A percentile compares a stretch with the other conserved stretches of the same genome.
Conservation (phyloP, 2,329 filamentous ascomycete genomes). For the Aspergillus sp. region DNA sequence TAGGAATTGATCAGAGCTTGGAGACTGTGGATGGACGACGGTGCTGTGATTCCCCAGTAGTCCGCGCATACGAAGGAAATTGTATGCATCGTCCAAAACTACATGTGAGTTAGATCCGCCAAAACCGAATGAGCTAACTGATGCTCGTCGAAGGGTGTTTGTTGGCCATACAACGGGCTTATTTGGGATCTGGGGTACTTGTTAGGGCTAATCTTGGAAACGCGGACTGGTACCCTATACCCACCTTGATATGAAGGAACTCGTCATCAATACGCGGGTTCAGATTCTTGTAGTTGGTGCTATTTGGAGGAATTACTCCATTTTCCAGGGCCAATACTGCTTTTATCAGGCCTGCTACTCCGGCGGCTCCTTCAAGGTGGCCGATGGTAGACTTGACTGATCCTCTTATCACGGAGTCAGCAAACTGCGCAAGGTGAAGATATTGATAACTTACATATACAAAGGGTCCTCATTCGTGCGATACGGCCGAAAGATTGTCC, state of each 20-base stretch:
- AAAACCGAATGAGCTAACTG: slow-evolving; percentile 41
- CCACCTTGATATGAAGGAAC: background rate
- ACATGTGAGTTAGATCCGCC: slow-evolving; percentile 36
- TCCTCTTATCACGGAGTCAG: background rate
- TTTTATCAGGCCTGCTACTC: slow-evolving; percentile 24
- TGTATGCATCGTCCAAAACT: slow-evolving; percentile 31
- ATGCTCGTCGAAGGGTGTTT: slow-evolving; percentile 22
- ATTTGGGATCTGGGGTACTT: background rate
- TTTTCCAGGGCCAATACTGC: slow-evolving; percentile 1
- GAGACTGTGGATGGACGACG: too few relatives aligned
- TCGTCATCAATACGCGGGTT: slow-evolving; percentile 13
- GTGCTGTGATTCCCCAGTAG: background rate
- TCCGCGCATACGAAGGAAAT: background rate
- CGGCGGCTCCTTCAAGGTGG: slow-evolving; percentile 18
- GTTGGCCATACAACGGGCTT: slow-evolving; percentile 29
- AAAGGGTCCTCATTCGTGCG: slow-evolving; percentile 11
- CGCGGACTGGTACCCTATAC: background rate
- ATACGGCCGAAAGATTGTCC: background rate
- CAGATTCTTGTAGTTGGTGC: slow-evolving; percentile 8
- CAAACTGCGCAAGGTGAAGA: too few relatives aligned
- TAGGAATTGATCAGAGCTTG: background rate
- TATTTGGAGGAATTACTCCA: slow-evolving; percentile 9
- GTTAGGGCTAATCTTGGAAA: background rate
- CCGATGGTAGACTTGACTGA: slow-evolving; percentile 18
- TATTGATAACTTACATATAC: slow-evolving; percentile 3